phyloP scores from a whole-genome alignment of 192 early-diverging fungal species.

The Pecoramyces ruminantium region DNA sequence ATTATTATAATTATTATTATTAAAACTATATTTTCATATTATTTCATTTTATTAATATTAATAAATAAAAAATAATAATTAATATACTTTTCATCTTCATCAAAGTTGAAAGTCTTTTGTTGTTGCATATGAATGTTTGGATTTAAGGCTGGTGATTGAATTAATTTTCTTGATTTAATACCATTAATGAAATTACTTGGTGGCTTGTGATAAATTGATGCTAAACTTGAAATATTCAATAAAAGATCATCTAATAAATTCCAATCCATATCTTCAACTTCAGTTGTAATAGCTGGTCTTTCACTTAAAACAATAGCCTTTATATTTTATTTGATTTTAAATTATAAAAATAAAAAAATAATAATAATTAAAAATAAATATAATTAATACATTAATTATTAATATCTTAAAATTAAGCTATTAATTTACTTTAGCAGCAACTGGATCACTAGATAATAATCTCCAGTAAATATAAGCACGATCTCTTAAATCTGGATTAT shows the following conservation, averaged over 20 bases:
- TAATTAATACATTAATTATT: neutral
- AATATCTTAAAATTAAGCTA: no score
- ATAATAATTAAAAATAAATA: constrained; percentile 1
- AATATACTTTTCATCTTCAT: constrained; percentile 6
- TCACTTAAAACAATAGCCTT: constrained; percentile 73
- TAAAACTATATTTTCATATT: no score
- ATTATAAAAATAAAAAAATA: no score
- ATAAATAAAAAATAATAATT: neutral
- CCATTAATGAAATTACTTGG: constrained; percentile 53
- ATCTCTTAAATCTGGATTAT: constrained; percentile 92
- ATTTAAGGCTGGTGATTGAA: neutral
- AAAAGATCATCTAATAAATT: constrained; percentile 74
- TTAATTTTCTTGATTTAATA: constrained; percentile 3
- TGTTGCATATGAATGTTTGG: neutral
- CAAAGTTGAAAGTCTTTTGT: neutral
- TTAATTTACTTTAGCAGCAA: constrained; percentile 75
- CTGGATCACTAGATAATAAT: constrained; percentile 79
- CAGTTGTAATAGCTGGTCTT: constrained; percentile 58
- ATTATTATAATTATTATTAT: no score
- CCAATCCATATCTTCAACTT: constrained; percentile 28
- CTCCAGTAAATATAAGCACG: constrained; percentile 97
- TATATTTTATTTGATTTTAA: no score
- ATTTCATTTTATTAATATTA: no score
- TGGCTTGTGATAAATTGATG: constrained; percentile 92
- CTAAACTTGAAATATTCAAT: constrained; percentile 66